Evolutionary conservation across 495 filamentous ascomycete species (phyloP), one percentile per base, ranked within the genome.

Genomic region (Pyrenula massariospora): DNA sequence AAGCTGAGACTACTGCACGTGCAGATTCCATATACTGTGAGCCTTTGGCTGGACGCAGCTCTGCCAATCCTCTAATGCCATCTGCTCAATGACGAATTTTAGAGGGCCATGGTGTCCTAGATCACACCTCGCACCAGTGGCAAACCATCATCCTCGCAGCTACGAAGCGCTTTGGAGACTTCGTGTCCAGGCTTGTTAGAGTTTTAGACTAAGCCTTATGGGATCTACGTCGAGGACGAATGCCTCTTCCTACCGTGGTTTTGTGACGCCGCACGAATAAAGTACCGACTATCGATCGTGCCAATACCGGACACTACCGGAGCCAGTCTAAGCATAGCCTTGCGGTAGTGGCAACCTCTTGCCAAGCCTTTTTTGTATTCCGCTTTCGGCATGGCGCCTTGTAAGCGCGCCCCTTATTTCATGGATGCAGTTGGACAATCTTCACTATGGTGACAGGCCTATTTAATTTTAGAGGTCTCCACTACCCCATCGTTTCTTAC

Each of bases 91-190:
- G 11, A 65, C 15, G 15, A 21, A 50, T 66, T 68, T 22, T 56
- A 66, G 3, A 75, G 52, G 0, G 69, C 65, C 73, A 77, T 75
- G 0, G 73, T 70, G 1, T 65, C 66, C 58, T 74, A 70, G 11
- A 75, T 68, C 20, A 67, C 59, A 22, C 73, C 73, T 49, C 62
- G 65, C 25, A 76, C 67, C 0, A 66, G 67, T 10, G 68, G 67
- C 48, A 62, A 36, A 25, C 50, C 50, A 24, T 8, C 50, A 19
- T 52, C 22, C 19, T 52, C 50, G 50, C 50, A 52, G 50, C 10
- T 24, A 10, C 50, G n/a, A 24, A 52, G 50, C n/a, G 50, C 22
- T 52, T 52, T 52, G n/a, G 50, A 10, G 50, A 52, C 5, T 8
- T 42, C 5, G 15, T 15, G 31, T 42, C 31, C 31, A 15, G 31